These are phyloP conservation scores for Calcarisporium arbuscula DNA, from an alignment of 2,329 filamentous ascomycete genomes.

Conservation along the genomic window DNA sequence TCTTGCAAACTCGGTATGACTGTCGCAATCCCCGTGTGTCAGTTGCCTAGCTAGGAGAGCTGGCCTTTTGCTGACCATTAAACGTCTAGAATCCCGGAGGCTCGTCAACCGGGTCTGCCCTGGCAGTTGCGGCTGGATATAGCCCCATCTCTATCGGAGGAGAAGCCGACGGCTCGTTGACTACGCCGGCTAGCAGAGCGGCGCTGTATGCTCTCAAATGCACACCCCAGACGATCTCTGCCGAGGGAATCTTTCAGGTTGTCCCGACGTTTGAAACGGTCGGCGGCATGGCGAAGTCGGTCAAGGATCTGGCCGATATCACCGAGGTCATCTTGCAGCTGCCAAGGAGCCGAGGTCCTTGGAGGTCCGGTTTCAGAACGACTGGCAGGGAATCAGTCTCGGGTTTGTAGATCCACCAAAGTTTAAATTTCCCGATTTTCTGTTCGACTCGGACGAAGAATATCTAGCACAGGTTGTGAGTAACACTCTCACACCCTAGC, in stretches of 20 bases:
- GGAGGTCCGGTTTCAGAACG: too few relatives aligned
- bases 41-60: too few relatives aligned
- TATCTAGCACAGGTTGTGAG: too few relatives aligned
- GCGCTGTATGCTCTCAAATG: not conserved
- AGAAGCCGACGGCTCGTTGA: not conserved
- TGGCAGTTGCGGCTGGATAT: conserved; percentile 6
- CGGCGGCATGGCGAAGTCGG: not conserved
- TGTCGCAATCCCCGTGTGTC: too few relatives aligned
- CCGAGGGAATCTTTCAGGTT: not conserved
- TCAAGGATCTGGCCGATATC: not conserved
- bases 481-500: too few relatives aligned
- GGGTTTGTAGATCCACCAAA: too few relatives aligned
- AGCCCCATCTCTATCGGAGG: conserved; percentile 3
- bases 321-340: not conserved
- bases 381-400: too few relatives aligned
- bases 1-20: conserved; percentile 11
- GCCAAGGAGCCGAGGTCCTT: too few relatives aligned
- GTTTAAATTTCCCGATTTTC: too few relatives aligned
- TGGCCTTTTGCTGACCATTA: not conserved
- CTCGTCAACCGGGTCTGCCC: conserved; percentile 7
- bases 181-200: not conserved
- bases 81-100: conserved; percentile 3
- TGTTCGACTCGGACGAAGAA: too few relatives aligned
- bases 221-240: not conserved
- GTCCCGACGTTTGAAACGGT: not conserved